These are phyloP conservation scores for Alternaria rosae DNA, from an alignment of 2,329 filamentous ascomycete genomes.

Conservation along the genomic window DNA sequence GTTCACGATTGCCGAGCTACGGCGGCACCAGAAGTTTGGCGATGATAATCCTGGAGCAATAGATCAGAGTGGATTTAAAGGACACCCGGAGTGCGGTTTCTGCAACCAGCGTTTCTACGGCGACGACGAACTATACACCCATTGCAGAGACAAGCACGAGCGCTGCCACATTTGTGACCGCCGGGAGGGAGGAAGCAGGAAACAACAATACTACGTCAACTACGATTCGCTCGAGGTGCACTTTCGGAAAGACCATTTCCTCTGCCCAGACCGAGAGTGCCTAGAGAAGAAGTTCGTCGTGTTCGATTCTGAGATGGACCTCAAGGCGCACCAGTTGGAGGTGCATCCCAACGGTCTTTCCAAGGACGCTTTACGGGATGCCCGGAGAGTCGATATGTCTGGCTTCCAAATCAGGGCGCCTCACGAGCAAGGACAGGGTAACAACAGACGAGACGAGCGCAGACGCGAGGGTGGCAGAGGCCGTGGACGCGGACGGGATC, in stretches of 20 bases:
- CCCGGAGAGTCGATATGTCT: slow-evolving; percentile 84
- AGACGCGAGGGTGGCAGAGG: slow-evolving; percentile 57
- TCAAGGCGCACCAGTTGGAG: slow-evolving; percentile 90
- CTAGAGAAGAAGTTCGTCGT: slow-evolving; percentile 98
- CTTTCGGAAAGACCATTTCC: slow-evolving; percentile 85
- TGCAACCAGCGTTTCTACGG: slow-evolving; percentile 93
- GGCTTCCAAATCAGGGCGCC: slow-evolving; percentile 80
- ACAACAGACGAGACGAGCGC: slow-evolving; percentile 51
- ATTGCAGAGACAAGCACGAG: slow-evolving; percentile 94
- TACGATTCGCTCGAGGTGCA: slow-evolving; percentile 87
- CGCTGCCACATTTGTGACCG: slow-evolving; percentile 94
- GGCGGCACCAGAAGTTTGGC: slow-evolving; percentile 86
- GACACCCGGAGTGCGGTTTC: slow-evolving; percentile 93
- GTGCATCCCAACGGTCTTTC: slow-evolving; percentile 80
- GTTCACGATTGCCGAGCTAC: slow-evolving; percentile 80
- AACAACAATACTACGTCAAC: slow-evolving; percentile 90
- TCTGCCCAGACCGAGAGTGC: slow-evolving; percentile 86
- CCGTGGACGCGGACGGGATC: slow-evolving; percentile 77
- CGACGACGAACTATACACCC: slow-evolving; percentile 90
- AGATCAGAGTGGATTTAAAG: slow-evolving; percentile 95
- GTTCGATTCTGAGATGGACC: slow-evolving; percentile 91
- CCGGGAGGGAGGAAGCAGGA: slow-evolving; percentile 60
- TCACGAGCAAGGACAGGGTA: slow-evolving; percentile 63
- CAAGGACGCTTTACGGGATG: slow-evolving; percentile 84
- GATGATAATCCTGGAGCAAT: slow-evolving; percentile 89